Conservation (phyloP, 495 filamentous ascomycete genomes). For the Alectoria sarmentosa region DNA sequence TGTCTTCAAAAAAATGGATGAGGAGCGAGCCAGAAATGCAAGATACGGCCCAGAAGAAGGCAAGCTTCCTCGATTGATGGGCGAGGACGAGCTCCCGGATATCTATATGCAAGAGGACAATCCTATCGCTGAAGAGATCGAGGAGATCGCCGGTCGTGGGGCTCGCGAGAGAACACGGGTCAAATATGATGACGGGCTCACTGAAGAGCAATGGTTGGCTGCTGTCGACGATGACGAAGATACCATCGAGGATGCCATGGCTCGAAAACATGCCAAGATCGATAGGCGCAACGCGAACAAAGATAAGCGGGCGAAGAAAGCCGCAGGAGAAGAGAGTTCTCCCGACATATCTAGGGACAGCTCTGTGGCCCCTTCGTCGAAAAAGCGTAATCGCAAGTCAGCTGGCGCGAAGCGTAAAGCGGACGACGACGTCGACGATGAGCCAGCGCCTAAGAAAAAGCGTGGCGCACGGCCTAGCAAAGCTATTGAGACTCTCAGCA, state of each 20-base stretch:
- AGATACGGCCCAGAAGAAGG: constrained; percentile 64
- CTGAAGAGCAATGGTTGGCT: constrained; percentile 91
- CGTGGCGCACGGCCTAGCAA: constrained; percentile 66
- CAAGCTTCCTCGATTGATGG: constrained; percentile 68
- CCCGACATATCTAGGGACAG: constrained; percentile 70
- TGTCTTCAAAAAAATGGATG: constrained; percentile 71
- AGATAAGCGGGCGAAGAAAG: constrained; percentile 47
- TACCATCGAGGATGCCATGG: constrained; percentile 84
- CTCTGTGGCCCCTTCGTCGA: constrained; percentile 61
- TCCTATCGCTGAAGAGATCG: constrained; percentile 67
- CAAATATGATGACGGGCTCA: constrained; percentile 94
- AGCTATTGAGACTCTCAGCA: constrained; percentile 44
- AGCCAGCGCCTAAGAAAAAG: constrained; percentile 74
- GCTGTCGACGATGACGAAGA: constrained; percentile 96
- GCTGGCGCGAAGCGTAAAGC: constrained; percentile 76
- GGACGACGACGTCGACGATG: constrained; percentile 69
- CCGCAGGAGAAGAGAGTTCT: constrained; percentile 55
- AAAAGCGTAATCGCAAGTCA: constrained; percentile 75
- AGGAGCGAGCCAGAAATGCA: constrained; percentile 54
- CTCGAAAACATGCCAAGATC: constrained; percentile 77
- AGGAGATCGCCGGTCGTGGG: constrained; percentile 75
- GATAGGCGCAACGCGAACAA: constrained; percentile 71
- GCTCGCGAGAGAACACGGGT: constrained; percentile 89
- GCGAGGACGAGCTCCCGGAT: constrained; percentile 84
- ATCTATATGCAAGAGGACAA: constrained; percentile 86